Evolutionary conservation across 2,329 filamentous ascomycete genomes (phyloP), one percentile per base, ranked within the genome.

Genomic region (Clonostachys sp.): DNA sequence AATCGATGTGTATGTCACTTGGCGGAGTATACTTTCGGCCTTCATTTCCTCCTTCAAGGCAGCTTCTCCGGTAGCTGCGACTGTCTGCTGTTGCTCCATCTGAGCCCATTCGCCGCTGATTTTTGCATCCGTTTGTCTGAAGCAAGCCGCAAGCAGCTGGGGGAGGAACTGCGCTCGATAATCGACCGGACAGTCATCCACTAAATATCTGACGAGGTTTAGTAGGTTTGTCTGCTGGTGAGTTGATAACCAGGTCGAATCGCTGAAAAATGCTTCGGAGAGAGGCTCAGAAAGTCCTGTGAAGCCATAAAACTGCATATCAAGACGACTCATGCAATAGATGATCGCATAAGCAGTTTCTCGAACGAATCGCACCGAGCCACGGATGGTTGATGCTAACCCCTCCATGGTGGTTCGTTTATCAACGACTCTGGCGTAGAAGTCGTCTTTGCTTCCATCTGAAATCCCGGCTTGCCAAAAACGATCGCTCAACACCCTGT

Each of bases 381-480:
- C 92, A 46, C 94, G 84, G 40, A 99, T 90, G 1, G 91, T 91
- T 2, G 92, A 97, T 6, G 91, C 92, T 52, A 99, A 87, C 1
- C 94, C 94, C 66, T 99, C 94, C 48, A 96, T 81, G 0, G 91
- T 96, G 39, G 80, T 81, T 66, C 91, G 95, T 48, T 94, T 96
- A 34, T 90, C 87, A 48, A 90, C 83, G 3, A 99, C 92, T 39
- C 89, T 83, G 34, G 90, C 88, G 65, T 96, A 97, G 63, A 99
- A 99, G 49, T 97, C 92, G 52, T 97, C 94, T 63, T 94, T 91
- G 57, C 89, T 97, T 24, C 95, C 94, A 51, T 86, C 88, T 0
- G 94, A 97, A 45, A 99, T 99, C 10, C 94, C 94, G 7, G 91
- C 90, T 72, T 99, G 94, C 94, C 94, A 99, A 64, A 99, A 99